Base-by-base conservation (phyloP, 768 basidiomycete genomes). In the Chalciporus sphaerocephalus region DNA sequence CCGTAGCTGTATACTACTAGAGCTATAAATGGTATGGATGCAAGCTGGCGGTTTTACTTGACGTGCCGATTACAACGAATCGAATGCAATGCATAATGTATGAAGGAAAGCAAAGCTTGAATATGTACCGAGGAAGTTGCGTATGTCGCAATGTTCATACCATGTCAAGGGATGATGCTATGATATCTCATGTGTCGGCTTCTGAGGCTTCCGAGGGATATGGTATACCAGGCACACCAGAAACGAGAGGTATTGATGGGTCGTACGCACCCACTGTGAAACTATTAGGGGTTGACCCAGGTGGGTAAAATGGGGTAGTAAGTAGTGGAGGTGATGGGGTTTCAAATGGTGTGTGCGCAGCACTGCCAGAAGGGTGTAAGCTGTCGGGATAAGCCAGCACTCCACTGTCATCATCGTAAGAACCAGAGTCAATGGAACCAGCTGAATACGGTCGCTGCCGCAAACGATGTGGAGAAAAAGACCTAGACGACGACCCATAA, bases 221-320 rank as follows among this genome's bases (percentile, higher is more conserved):
- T 25, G 40, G 38, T 30, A 53, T 42, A 40, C 53, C 55, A 38
- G 55, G 55, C 42, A 60, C 30, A 17, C 42, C 52, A 13, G 51
- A 55, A 45, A 44, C 28, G 32, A 49, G 16, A 39, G 47, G 41
- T 38, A 51, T 46, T 23, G 44, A 5, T 21, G 46, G 10, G 21
- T 49, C 40, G 32, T 46, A 54, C 33, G 46, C 21, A 35, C 35
- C 50, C 22, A 37, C 38, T 40, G 42, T 32, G 28, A 40, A 51
- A 8, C 44, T 23, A 20, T 39, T 42, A 32, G 48, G 30, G 36
- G 38, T 41, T 20, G 46, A 43, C 38, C 51, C 49, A 12, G 50
- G 20, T 16, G 68, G 62, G 38, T 67, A 60, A 48, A 66, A 69
- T 17, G 65, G 54, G 20, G 64, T 58, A 13, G 59, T 60, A 24